Conservation (phyloP, 2,329 filamentous ascomycete species). For the Fusarium sambucinum region DNA sequence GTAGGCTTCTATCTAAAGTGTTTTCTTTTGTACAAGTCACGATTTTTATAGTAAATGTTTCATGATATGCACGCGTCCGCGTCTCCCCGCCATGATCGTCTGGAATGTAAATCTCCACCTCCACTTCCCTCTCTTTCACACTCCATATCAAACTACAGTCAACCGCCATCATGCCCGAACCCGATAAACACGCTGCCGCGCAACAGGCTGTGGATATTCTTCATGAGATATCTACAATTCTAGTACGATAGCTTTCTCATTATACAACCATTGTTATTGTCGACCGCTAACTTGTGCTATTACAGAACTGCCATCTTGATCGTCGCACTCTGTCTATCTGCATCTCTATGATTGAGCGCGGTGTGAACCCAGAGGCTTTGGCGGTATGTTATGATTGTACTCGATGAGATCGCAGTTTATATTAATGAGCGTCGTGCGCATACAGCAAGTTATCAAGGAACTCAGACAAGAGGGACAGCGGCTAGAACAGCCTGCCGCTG, state of each 20-base stretch:
- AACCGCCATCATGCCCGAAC: constrained; percentile 60
- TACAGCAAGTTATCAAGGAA: constrained; percentile 70
- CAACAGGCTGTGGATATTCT: constrained; percentile 87
- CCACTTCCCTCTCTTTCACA: constrained; percentile 31
- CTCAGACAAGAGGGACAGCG: constrained; percentile 68
- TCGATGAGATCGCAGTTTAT: accelerated
- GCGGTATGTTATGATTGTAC: constrained; percentile 71
- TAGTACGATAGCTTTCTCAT: constrained; percentile 68
- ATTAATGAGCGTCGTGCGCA: not conserved
- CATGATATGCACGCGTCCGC: constrained; percentile 32
- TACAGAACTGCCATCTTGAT: constrained; percentile 93
- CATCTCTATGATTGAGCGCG: constrained; percentile 96
- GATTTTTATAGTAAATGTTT: not conserved
- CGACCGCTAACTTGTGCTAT: constrained; percentile 2
- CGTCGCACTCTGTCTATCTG: constrained; percentile 92
- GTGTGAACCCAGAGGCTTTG: constrained; percentile 93
- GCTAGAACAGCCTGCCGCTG: constrained; percentile 57
- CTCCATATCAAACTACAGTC: constrained; percentile 15
- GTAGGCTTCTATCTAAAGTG: not conserved
- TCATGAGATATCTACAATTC: constrained; percentile 86
- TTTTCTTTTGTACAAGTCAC: not conserved
- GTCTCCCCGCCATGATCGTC: constrained; percentile 40
- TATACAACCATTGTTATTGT: not conserved
- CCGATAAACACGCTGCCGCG: constrained; percentile 78
- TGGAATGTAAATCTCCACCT: constrained; percentile 22